phyloP scores from a whole-genome alignment of 2,329 filamentous ascomycete species.

The Trichoderma sp. region DNA sequence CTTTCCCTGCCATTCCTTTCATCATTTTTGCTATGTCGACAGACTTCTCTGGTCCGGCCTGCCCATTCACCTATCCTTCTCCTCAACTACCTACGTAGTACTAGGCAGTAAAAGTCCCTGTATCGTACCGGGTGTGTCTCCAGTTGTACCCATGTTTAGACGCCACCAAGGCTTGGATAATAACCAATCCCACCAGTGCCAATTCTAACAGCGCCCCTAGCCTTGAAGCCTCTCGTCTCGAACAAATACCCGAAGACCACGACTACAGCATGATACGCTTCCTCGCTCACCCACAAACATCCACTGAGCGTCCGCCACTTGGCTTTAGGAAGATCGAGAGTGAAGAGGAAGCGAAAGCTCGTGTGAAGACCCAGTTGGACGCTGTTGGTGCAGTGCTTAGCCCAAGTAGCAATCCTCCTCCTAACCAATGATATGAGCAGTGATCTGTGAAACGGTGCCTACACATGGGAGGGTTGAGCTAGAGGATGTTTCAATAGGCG shows the following conservation, averaged over 20 bases:
- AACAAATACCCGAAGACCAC: neutral
- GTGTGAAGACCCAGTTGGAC: neutral
- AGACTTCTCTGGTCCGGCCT: neutral
- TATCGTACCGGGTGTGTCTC: neutral
- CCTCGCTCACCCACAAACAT: neutral
- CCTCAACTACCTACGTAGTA: neutral
- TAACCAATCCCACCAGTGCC: neutral
- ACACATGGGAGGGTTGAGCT: too few species aligned
- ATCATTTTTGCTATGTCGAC: neutral
- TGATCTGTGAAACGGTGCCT: too few species aligned
- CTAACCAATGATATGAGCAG: neutral
- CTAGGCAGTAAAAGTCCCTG: neutral
- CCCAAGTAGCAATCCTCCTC: neutral
- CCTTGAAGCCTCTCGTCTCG: neutral
- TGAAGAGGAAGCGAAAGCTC: neutral
- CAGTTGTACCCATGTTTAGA: neutral
- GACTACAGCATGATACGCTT: neutral
- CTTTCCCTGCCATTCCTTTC: neutral
- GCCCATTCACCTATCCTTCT: neutral
- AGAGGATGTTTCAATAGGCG: too few species aligned
- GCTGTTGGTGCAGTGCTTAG: neutral
- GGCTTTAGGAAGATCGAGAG: neutral
- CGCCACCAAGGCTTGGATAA: neutral
- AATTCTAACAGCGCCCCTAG: neutral
- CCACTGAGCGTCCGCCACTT: neutral